Conservation (phyloP, 768 basidiomycete genomes). For the Tremella mesenterica region DNA sequence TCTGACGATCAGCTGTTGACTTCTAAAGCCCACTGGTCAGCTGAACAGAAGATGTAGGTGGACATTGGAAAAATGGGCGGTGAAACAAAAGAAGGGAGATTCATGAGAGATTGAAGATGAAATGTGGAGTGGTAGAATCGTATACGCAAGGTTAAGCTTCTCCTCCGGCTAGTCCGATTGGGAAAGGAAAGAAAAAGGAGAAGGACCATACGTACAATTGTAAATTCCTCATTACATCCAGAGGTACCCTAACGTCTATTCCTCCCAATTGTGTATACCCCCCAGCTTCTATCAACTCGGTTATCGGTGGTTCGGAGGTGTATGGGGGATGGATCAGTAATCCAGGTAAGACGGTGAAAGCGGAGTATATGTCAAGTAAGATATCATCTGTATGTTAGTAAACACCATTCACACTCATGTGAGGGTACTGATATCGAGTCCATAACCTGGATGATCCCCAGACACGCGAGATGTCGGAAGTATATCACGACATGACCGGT, state of each 20-base stretch:
- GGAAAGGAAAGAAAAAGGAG: too few relatives aligned
- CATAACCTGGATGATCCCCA: too few relatives aligned
- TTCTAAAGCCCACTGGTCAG: not conserved
- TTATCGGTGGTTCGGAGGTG: conserved; percentile 34
- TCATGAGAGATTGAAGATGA: too few relatives aligned
- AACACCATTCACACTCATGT: too few relatives aligned
- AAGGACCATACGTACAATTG: conserved; percentile 27
- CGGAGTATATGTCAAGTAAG: conserved; percentile 35
- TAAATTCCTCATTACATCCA: conserved; percentile 39
- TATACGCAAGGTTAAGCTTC: not conserved
- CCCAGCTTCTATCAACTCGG: conserved; percentile 38
- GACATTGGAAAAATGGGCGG: too few relatives aligned
- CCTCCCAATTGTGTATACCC: conserved; percentile 41
- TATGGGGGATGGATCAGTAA: conserved; percentile 39
- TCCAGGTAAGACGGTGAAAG: conserved; percentile 41
- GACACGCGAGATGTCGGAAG: too few relatives aligned
- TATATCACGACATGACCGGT: too few relatives aligned
- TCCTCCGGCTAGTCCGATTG: too few relatives aligned
- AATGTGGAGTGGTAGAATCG: not conserved
- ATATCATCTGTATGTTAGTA: conserved; percentile 38
- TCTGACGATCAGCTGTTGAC: conserved; percentile 10
- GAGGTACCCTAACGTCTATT: conserved; percentile 38
- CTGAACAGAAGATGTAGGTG: not conserved
- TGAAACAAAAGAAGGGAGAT: too few relatives aligned
- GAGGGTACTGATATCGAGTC: too few relatives aligned